These are phyloP conservation scores for Diaporthe sp. DNA, from an alignment of 2,329 filamentous ascomycete genomes.

Conservation along the genomic window DNA sequence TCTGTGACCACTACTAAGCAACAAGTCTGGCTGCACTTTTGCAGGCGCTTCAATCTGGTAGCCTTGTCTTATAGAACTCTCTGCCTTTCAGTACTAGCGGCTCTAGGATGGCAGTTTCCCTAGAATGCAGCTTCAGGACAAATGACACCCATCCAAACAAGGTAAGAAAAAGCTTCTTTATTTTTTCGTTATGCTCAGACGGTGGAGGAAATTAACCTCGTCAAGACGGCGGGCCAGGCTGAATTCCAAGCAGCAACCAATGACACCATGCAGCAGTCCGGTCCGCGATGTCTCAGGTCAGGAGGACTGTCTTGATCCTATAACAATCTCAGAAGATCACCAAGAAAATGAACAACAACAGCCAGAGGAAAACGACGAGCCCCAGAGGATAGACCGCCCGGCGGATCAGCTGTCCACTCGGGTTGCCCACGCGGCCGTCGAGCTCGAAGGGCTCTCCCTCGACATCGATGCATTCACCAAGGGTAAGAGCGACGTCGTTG, in stretches of 20 bases:
- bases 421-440: neutral
- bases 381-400: neutral
- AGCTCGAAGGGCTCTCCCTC: slow-evolving; percentile 11
- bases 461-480: neutral
- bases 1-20: neutral
- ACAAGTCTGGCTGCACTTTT: neutral
- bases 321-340: neutral
- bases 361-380: neutral
- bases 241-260: slow-evolving; percentile 14
- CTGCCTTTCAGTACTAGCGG: neutral
- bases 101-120: neutral
- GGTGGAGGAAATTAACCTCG: neutral
- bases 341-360: neutral
- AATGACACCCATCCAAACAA: neutral
- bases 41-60: neutral
- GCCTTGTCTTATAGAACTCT: neutral
- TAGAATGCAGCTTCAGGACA: neutral
- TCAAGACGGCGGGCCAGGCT: slow-evolving; percentile 16
- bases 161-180: neutral
- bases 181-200: neutral
- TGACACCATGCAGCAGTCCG: neutral
- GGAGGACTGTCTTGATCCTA: neutral
- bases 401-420: neutral
- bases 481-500: neutral
- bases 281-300: neutral